These are phyloP conservation scores for Fusarium avenaceum DNA, from an alignment of 2,329 filamentous ascomycete genomes.

Conservation along the genomic window DNA sequence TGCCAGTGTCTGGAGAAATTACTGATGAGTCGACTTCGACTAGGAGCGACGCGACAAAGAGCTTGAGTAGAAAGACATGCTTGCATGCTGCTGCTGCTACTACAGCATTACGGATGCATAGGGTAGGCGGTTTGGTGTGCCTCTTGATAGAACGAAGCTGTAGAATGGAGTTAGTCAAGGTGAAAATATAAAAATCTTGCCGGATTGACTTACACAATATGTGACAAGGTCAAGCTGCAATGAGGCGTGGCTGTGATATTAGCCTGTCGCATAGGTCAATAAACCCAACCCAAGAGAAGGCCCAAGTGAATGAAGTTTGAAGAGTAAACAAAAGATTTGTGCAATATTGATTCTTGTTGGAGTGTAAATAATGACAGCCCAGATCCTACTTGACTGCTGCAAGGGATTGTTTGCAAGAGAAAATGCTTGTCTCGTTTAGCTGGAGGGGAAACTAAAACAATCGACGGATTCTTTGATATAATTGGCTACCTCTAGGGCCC, in stretches of 20 bases:
- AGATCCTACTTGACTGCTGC: not conserved
- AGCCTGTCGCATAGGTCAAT: not conserved
- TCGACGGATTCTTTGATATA: not conserved
- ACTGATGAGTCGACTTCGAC: slow-evolving; percentile 21
- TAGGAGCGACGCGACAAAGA: slow-evolving; percentile 29
- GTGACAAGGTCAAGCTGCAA: not conserved
- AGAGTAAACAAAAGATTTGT: not conserved
- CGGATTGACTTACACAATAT: slow-evolving; percentile 21
- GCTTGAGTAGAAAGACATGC: slow-evolving; percentile 37
- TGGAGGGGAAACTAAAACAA: slow-evolving; percentile 5
- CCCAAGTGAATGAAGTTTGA: not conserved
- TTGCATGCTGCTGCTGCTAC: slow-evolving; percentile 38
- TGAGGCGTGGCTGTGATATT: not conserved
- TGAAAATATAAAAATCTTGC: too few species aligned
- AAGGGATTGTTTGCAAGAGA: not conserved
- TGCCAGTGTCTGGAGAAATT: not conserved
- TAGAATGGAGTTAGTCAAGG: not conserved
- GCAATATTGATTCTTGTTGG: not conserved
- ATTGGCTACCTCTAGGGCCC: slow-evolving; percentile 14
- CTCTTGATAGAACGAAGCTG: not conserved
- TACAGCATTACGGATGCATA: slow-evolving; percentile 28
- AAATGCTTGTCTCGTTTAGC: slow-evolving; percentile 10
- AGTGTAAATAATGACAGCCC: not conserved
- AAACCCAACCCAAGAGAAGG: not conserved
- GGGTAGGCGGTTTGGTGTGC: not conserved